Evolutionary conservation across 495 filamentous ascomycete species (phyloP).

Genomic region (Astrothelium subdiscretum): DNA sequence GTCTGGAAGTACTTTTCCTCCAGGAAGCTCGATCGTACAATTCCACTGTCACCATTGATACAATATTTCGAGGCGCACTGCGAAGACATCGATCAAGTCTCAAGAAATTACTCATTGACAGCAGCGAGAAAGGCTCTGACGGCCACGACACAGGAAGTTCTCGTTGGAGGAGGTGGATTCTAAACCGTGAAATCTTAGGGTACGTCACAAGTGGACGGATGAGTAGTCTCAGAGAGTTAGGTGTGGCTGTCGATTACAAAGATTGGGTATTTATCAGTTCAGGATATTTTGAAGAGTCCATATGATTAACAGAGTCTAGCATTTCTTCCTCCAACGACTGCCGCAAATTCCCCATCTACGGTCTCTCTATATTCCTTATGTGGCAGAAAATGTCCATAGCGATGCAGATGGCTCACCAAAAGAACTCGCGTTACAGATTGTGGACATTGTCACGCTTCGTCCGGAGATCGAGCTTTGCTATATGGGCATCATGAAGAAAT

Average conservation of each 20-base stretch:
- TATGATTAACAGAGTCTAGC: conserved; percentile 41
- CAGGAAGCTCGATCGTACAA: conserved; percentile 55
- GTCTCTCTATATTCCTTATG: conserved; percentile 66
- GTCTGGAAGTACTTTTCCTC: conserved; percentile 71
- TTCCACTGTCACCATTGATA: conserved; percentile 53
- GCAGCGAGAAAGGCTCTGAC: conserved; percentile 37
- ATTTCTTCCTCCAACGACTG: conserved; percentile 76
- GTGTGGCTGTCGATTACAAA: conserved; percentile 63
- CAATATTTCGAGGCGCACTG: conserved; percentile 63
- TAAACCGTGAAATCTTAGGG: conserved; percentile 57
- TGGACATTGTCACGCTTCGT: conserved; percentile 77
- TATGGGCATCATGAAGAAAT: conserved; percentile 68
- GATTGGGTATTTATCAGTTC: conserved; percentile 61
- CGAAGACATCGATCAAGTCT: conserved; percentile 63
- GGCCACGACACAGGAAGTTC: conserved; percentile 26
- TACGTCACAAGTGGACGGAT: conserved; percentile 80
- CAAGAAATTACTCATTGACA: conserved; percentile 68
- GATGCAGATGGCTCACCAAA: conserved; percentile 40
- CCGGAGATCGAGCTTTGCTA: conserved; percentile 78
- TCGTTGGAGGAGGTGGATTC: conserved; percentile 65
- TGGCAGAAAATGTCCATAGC: conserved; percentile 51
- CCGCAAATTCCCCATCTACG: conserved; percentile 64
- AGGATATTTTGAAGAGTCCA: conserved; percentile 4
- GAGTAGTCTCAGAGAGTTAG: conserved; percentile 62
- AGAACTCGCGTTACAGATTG: conserved; percentile 73